Percentiles rank a stretch among this genome's conserved stretches.
Conservation (phyloP, 1,284 basidiomycete species). For the Caloboletus firmus region DNA sequence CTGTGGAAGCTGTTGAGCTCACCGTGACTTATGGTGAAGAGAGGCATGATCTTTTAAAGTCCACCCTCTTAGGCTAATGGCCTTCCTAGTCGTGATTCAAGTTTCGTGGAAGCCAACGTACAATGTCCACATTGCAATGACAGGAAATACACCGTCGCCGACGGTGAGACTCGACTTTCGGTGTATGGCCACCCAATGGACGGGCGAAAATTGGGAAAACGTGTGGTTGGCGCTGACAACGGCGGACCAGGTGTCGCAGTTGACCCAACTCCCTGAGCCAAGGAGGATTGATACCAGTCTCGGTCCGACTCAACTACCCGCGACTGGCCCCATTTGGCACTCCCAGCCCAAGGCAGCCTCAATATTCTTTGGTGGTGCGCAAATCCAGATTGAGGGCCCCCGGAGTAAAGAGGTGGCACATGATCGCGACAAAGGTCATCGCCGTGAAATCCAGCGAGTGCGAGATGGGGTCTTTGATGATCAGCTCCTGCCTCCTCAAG, state of each 20-base stretch:
- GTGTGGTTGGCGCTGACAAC: constrained; percentile 21
- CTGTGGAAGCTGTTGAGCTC: constrained; percentile 13
- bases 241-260: constrained; percentile 11
- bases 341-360: no score
- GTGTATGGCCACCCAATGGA: constrained; percentile 21
- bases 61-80: not conserved
- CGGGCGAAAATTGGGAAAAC: constrained; percentile 27
- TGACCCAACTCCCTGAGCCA: constrained; percentile 24
- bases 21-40: constrained; percentile 23
- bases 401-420: not conserved
- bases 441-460: no score
- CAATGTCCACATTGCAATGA: constrained; percentile 19
- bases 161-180: constrained; percentile 21
- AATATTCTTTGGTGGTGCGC: no score
- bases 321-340: not conserved
- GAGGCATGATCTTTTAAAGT: not conserved
- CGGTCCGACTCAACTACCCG: not conserved
- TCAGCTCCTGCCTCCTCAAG: not conserved
- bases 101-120: constrained; percentile 24
- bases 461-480: not conserved
- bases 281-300: constrained; percentile 19
- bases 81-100: constrained; percentile 10
- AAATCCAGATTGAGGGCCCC: not conserved
- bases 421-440: no score
- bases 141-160: constrained; percentile 11